A percentile compares a stretch with the other conserved stretches of the same genome.
phyloP scores from a whole-genome alignment of 2,329 filamentous ascomycete genomes.

The Cladosporium sp. region DNA sequence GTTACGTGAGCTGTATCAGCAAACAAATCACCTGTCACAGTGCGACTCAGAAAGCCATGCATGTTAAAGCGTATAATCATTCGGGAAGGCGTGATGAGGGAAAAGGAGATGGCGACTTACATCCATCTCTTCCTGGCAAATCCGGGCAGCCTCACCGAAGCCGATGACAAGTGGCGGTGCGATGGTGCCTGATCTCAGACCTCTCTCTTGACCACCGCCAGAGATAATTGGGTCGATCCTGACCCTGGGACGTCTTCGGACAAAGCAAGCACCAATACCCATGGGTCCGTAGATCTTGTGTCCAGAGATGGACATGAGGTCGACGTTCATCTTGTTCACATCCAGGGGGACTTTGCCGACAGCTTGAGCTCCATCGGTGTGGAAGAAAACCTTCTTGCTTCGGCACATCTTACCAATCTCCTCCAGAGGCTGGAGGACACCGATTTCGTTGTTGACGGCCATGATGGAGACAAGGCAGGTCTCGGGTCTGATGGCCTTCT shows the following conservation, averaged over 20 bases:
- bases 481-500: slow-evolving; percentile 83
- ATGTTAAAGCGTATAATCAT: slow-evolving; percentile 85
- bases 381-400: slow-evolving; percentile 92
- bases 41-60: slow-evolving; percentile 80
- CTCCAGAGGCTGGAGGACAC: slow-evolving; percentile 93
- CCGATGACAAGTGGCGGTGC: slow-evolving; percentile 84
- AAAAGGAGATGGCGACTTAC: slow-evolving; percentile 52
- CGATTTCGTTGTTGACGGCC: slow-evolving; percentile 99
- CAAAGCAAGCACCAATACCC: slow-evolving; percentile 93
- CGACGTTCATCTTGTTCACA: slow-evolving; percentile 96
- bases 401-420: slow-evolving; percentile 91
- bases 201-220: slow-evolving; percentile 92
- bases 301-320: slow-evolving; percentile 96
- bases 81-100: slow-evolving; percentile 19
- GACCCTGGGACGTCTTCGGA: slow-evolving; percentile 85
- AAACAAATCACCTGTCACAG: slow-evolving; percentile 48
- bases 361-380: slow-evolving; percentile 92
- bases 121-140: slow-evolving; percentile 82
- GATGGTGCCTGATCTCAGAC: slow-evolving; percentile 86
- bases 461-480: slow-evolving; percentile 93
- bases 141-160: slow-evolving; percentile 90
- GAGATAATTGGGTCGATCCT: slow-evolving; percentile 93
- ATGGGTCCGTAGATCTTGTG: slow-evolving; percentile 99
- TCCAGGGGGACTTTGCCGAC: slow-evolving; percentile 98
- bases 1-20: slow-evolving; percentile 34